Percentiles rank a stretch among this genome's conserved stretches.
phyloP scores from a whole-genome alignment of 148 eudicot species.

The Arbutus unedo region DNA sequence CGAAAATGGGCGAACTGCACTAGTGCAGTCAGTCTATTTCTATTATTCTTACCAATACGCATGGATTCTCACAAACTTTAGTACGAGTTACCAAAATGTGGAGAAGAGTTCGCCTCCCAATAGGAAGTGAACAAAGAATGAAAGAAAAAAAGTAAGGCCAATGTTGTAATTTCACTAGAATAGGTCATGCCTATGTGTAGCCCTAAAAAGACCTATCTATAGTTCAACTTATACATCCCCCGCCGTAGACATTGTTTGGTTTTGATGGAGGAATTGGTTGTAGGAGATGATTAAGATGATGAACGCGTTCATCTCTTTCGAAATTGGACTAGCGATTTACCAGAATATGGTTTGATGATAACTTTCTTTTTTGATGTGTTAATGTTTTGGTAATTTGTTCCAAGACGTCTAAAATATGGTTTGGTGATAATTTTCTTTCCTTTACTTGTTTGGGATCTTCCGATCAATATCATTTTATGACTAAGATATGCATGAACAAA shows the following conservation, averaged over 20 bases:
- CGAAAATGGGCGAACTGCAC: too few species aligned
- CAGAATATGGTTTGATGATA: slow-evolving; percentile 9
- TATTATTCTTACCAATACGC: background rate
- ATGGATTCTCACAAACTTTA: background rate
- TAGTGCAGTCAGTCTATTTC: too few species aligned
- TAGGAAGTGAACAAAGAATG: background rate
- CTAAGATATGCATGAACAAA: background rate
- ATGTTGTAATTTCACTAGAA: slow-evolving; percentile 4
- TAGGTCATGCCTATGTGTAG: background rate
- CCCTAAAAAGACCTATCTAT: slow-evolving; percentile 6
- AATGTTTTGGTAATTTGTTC: background rate
- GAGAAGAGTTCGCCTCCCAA: background rate
- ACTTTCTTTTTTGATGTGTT: background rate
- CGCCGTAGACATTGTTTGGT: background rate
- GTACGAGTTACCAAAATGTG: background rate
- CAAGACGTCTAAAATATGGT: background rate
- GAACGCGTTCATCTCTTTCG: background rate
- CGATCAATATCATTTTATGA: background rate
- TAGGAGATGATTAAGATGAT: slow-evolving; percentile 5
- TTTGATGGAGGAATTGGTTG: slow-evolving; percentile 4
- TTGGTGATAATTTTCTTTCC: slow-evolving; percentile 4
- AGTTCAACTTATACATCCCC: background rate
- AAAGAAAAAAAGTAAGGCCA: background rate
- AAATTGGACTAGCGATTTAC: slow-evolving; percentile 9
- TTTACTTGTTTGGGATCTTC: slow-evolving; percentile 2